These are phyloP conservation scores for Blakeslea trispora DNA, from an alignment of 371 early-diverging fungal genomes.

Conservation along the genomic window DNA sequence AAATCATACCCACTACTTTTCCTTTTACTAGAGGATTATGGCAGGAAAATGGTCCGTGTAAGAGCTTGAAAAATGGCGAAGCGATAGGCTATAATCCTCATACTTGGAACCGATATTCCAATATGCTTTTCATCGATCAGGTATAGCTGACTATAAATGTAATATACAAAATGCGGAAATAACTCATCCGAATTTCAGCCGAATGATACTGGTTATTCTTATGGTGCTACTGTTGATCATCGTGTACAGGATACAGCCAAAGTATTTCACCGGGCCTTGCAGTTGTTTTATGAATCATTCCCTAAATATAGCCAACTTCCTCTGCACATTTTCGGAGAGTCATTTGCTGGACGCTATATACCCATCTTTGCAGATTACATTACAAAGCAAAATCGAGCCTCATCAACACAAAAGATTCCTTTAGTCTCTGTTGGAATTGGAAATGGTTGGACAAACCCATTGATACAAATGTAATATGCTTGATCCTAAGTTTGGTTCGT, in stretches of 20 bases:
- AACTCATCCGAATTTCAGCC: constrained; percentile 44
- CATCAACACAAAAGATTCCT: constrained; percentile 9
- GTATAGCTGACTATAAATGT: constrained; percentile 11
- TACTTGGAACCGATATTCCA: constrained; percentile 81
- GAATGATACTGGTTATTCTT: constrained; percentile 74
- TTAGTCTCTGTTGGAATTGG: constrained; percentile 32
- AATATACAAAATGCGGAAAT: no score
- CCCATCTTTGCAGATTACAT: constrained; percentile 63
- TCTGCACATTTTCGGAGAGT: constrained; percentile 68
- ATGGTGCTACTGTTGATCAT: constrained; percentile 55
- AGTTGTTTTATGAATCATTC: constrained; percentile 72
- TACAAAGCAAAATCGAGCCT: constrained; percentile 21
- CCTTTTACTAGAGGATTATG: constrained; percentile 68
- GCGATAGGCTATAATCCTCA: constrained; percentile 52
- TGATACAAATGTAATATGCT: constrained; percentile 28
- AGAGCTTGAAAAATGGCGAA: constrained; percentile 56
- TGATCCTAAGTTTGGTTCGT: background rate
- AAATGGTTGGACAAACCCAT: constrained; percentile 33
- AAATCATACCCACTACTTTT: background rate
- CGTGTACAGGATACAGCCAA: constrained; percentile 49
- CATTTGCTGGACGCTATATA: constrained; percentile 74
- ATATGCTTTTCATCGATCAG: constrained; percentile 85
- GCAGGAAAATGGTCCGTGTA: constrained; percentile 80
- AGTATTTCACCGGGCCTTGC: constrained; percentile 60
- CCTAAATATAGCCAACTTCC: constrained; percentile 36